Conservation (phyloP, 2,329 filamentous ascomycete species). For the Davidsoniella neocaledoniae region DNA sequence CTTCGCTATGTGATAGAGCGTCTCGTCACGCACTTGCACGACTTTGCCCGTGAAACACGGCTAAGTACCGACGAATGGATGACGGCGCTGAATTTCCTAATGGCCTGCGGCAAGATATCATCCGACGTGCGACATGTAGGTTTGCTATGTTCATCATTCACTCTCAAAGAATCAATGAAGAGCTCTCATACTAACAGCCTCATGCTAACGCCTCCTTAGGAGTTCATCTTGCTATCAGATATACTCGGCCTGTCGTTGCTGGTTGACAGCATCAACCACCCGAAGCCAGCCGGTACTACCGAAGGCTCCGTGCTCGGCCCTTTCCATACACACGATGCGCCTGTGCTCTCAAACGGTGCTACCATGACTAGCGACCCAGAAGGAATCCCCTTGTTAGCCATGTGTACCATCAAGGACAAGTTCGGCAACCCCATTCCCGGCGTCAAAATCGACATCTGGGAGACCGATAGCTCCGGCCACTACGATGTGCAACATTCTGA, state of each 20-base stretch:
- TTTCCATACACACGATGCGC: slow-evolving; percentile 62
- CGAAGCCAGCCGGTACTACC: slow-evolving; percentile 48
- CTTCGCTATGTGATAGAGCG: slow-evolving; percentile 53
- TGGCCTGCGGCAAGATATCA: slow-evolving; percentile 49
- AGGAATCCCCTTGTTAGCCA: slow-evolving; percentile 48
- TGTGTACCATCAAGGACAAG: slow-evolving; percentile 49
- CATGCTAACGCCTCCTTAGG: slow-evolving; percentile 21
- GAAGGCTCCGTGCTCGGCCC: slow-evolving; percentile 66
- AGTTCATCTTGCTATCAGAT: slow-evolving; percentile 64
- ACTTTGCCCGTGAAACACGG: slow-evolving; percentile 59
- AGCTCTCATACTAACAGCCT: neutral
- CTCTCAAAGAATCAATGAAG: neutral
- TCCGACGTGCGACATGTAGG: slow-evolving; percentile 48
- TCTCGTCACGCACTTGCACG: slow-evolving; percentile 56
- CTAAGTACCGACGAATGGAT: slow-evolving; percentile 61
- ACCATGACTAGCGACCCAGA: slow-evolving; percentile 45
- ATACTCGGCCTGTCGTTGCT: slow-evolving; percentile 58
- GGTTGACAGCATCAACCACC: slow-evolving; percentile 61
- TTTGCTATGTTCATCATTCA: neutral
- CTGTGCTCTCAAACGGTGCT: slow-evolving; percentile 32
- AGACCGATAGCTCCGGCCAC: slow-evolving; percentile 55
- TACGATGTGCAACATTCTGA: slow-evolving; percentile 60
- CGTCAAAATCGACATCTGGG: slow-evolving; percentile 63
- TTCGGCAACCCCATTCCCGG: slow-evolving; percentile 39
- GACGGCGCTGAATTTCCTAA: slow-evolving; percentile 51